Evolutionary conservation across 805 yeast species (phyloP), one percentile per base, ranked within the genome.

Genomic region (Saccharomycopsis selenospora): DNA sequence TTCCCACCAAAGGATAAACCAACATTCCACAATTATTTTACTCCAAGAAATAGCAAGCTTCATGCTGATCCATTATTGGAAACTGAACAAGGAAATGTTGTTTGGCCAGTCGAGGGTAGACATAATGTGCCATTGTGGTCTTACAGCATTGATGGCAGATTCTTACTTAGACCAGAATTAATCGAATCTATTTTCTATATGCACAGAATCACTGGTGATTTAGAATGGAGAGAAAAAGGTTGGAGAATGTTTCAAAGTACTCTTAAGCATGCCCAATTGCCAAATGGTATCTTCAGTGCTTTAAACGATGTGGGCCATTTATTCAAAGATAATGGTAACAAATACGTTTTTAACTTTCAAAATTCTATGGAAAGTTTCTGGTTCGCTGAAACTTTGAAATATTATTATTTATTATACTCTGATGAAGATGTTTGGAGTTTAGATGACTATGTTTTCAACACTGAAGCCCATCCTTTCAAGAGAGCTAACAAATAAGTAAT

Each of bases 171-270:
- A 20, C 82, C 85, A 0, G 80, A 79, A 57, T 72, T 79, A 18
- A 70, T 80, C 40, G 84, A 80, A 58, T 74, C 83, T 0, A 67
- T 81, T 3, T 75, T 75, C 55, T 71, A 74, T 56, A 64, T 79
- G 63, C 79, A 75, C 55, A 67, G 85, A 48, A 67, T 77, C 43
- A 79, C 84, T 0, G 82, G 82, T 4, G 81, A 80, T 49, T 55
- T 66, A 1, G 62, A 64, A 53, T 80, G 82, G 76, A 74, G 79
- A 52, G 69, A 70, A 1, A 63, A 69, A 55, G 85, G 83, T 1
- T 67, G 74, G 71, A 60, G 62, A 46, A 66, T 75, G 66, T 71
- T 76, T 59, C 56, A 65, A 38, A 63, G 65, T 24, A 55, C 68
- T 43, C 57, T 58, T 14, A 56, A 67, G 40, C 26, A 41, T 14